Base-by-base conservation (phyloP, 371 early-diverging fungal species). In the Amoeboaphelidium protococcarum region DNA sequence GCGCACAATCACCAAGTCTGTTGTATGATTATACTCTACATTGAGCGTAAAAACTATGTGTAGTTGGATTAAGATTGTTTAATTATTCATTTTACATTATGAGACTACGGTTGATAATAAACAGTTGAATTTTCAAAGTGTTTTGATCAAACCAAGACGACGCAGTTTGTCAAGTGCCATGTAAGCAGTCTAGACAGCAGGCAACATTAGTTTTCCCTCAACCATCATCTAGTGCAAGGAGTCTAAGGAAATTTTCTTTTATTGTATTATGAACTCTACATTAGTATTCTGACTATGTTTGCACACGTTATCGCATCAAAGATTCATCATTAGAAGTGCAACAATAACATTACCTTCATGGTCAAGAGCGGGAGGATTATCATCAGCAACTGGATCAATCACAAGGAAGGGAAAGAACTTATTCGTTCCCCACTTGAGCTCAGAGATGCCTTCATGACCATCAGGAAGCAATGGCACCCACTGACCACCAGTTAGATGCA, bases 381-480 rank as follows among this genome's bases (percentile, higher is more conserved):
- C 46, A 46, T 76, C 74, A 1, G 31, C 2, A 3, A 52, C 49
- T 13, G 74, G 69, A 54, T 76, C 61, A 13, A 76, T 27, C 31
- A 66, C 68, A 3, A 76, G 57, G 52, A 60, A 73, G 1, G 74
- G 73, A 12, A 71, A 56, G 52, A 76, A 76, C 23, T 65, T 52
- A 51, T 76, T 74, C 13, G 52, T 52, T 26, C 71, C 66, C 74
- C 74, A 73, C 54, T 73, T 76, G 40, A 74, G 50, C 52, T 72
- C 68, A 45, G 66, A 61, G 43, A 73, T 71, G 12, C 73, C 73
- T 19, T 64, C 59, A n/a, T 64, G 61, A 19, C 56, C 59, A 3
- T 58, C 53, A 2, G 67, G 68, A 1, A 68, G 48, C n/a, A 74
- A 52, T 20, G 50, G 54, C 31, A 73, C 62, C 68, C 64, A 68